phyloP scores from a whole-genome alignment of 1,284 basidiomycete genomes.

The Tilletia caries region DNA sequence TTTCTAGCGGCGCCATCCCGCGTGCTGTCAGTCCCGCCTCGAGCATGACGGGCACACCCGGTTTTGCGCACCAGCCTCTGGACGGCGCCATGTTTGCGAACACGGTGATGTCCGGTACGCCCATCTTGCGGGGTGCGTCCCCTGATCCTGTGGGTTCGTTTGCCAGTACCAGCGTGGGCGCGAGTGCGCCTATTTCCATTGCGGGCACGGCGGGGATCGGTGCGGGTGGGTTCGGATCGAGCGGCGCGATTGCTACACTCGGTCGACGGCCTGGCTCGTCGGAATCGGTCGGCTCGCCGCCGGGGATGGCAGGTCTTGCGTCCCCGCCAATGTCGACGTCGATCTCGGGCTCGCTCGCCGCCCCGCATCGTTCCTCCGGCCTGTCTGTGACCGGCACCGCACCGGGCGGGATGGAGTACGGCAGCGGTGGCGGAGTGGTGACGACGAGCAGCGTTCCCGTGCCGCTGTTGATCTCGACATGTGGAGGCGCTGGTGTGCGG shows the following conservation, averaged over 20 bases:
- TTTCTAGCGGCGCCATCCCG: not conserved
- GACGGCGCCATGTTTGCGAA: not conserved
- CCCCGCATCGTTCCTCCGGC: conserved; percentile 1
- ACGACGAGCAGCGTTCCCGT: no score
- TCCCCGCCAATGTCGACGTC: not conserved
- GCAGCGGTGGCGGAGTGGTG: not conserved
- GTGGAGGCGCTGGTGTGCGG: not conserved
- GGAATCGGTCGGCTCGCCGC: not conserved
- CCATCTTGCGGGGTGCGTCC: not conserved
- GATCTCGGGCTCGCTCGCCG: conserved; percentile 1
- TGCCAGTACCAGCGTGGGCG: not conserved
- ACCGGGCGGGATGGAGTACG: not conserved
- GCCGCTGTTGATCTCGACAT: not conserved
- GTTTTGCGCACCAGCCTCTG: not conserved
- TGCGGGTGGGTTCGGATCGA: not conserved
- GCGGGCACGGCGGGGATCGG: not conserved
- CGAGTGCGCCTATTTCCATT: not conserved
- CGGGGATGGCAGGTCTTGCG: not conserved
- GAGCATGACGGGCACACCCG: not conserved
- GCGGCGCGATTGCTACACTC: not conserved
- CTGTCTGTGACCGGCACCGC: not conserved
- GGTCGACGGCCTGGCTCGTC: conserved; percentile 8
- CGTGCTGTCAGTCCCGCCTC: conserved; percentile 7
- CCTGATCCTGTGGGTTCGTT: not conserved
- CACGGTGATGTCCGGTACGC: not conserved